A percentile compares a stretch with the other conserved stretches of the same genome.
phyloP scores from a whole-genome alignment of 2,329 filamentous ascomycete species.

The Fusarium abutilonis region DNA sequence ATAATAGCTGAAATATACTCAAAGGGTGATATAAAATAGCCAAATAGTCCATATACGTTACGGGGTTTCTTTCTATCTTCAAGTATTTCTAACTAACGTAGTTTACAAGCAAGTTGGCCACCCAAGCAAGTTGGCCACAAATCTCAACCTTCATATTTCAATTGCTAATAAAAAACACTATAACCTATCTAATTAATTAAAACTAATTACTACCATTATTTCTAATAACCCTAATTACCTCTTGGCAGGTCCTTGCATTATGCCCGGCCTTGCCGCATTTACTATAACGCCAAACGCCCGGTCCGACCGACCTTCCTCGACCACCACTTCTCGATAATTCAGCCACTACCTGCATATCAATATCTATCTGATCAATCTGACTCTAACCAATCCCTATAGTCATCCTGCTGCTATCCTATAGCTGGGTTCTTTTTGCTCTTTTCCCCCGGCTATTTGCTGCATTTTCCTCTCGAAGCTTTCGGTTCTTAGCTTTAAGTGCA shows the following conservation, averaged over 20 bases:
- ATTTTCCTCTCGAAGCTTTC: background rate
- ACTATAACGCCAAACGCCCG: background rate
- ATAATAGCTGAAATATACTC: too few species aligned
- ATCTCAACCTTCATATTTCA: too few species aligned
- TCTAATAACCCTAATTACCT: background rate
- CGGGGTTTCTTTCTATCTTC: too few species aligned
- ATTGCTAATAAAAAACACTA: conserved; percentile 6
- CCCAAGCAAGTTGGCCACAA: too few species aligned
- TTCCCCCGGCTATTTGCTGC: background rate
- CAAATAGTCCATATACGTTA: too few species aligned
- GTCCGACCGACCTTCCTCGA: background rate
- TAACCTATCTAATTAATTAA: conserved; percentile 1
- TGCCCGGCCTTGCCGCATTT: conserved; percentile 1
- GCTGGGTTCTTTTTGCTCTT: conserved; percentile 3
- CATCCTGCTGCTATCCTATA: conserved; percentile 16
- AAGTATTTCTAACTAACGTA: background rate
- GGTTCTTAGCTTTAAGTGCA: background rate
- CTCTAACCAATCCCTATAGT: too few species aligned
- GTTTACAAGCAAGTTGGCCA: too few species aligned
- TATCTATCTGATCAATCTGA: conserved; percentile 18
- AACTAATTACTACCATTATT: conserved; percentile 6
- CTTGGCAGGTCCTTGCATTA: conserved; percentile 11
- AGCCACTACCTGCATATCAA: conserved; percentile 9
- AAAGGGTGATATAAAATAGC: too few species aligned
- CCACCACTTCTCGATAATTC: background rate